Percentiles rank a stretch among this genome's conserved stretches.
These are phyloP conservation scores for Fusarium multiceps DNA, from an alignment of 2,329 filamentous ascomycete genomes.

Conservation along the genomic window DNA sequence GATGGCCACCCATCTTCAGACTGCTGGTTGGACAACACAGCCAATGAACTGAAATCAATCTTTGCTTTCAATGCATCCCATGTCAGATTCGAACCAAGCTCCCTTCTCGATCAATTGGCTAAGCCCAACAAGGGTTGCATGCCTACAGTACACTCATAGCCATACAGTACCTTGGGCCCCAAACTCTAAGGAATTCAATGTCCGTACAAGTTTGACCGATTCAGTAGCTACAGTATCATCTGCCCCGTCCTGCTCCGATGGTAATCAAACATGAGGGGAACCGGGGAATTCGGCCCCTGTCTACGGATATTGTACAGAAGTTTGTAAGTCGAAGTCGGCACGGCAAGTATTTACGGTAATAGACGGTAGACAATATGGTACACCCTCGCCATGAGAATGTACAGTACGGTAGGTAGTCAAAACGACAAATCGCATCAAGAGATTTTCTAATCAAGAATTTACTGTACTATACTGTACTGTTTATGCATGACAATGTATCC, in stretches of 20 bases:
- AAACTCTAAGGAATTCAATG: constrained; percentile 39
- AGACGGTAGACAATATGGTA: constrained; percentile 19
- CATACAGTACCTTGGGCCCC: not conserved
- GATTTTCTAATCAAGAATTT: not conserved
- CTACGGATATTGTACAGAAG: not conserved
- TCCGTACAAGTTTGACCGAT: constrained; percentile 12
- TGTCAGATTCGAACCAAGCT: not conserved
- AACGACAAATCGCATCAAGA: not conserved
- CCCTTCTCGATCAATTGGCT: not conserved
- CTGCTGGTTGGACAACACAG: not conserved
- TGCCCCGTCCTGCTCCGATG: constrained; percentile 38
- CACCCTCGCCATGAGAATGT: not conserved
- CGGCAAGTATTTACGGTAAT: constrained; percentile 13
- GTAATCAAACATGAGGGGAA: constrained; percentile 10
- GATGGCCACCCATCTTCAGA: constrained; percentile 11
- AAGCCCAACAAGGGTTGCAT: constrained; percentile 15
- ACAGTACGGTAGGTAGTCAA: not conserved
- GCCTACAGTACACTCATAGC: constrained; percentile 15
- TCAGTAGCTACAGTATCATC: constrained; percentile 4
- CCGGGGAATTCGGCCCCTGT: constrained; percentile 5
- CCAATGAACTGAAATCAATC: constrained; percentile 23
- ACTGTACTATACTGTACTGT: not conserved
- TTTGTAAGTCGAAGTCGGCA: constrained; percentile 12
- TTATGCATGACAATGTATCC: constrained; percentile 7
- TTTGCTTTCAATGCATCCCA: constrained; percentile 2